phyloP scores from a whole-genome alignment of 345 rosid species.

The Turnera subulata region DNA sequence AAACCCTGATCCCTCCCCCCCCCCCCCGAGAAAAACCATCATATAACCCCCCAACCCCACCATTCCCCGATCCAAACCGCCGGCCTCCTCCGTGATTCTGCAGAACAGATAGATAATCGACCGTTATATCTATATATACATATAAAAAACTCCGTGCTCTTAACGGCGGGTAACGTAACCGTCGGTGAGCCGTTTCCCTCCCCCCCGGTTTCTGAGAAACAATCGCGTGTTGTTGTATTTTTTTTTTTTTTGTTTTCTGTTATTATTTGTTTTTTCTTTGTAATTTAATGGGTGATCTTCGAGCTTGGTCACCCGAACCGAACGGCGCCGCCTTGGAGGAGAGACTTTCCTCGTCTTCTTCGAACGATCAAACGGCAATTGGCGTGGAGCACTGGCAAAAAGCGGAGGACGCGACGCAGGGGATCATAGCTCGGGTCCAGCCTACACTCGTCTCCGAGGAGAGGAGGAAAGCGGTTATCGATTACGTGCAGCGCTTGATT shows the following conservation, averaged over 20 bases:
- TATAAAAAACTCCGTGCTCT: not conserved
- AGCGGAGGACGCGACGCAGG: constrained; percentile 71
- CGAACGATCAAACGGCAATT: constrained; percentile 30
- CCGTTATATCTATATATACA: too few relatives aligned
- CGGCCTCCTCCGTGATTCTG: not conserved
- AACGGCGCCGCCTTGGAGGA: constrained; percentile 38
- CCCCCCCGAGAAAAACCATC: not conserved
- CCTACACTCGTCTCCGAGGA: constrained; percentile 67
- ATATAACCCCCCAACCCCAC: too few relatives aligned
- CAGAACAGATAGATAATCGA: too few relatives aligned
- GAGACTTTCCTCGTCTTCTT: constrained; percentile 36
- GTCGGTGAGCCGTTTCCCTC: not conserved
- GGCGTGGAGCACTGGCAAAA: constrained; percentile 53
- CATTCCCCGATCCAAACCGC: not conserved
- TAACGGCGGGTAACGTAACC: not conserved
- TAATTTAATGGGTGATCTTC: constrained; percentile 61
- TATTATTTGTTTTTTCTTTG: constrained; percentile 14
- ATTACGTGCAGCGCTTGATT: constrained; percentile 66
- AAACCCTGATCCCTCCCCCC: not conserved
- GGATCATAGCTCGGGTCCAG: constrained; percentile 73
- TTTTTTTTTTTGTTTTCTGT: constrained; percentile 19
- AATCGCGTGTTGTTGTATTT: not conserved
- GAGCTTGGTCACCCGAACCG: constrained; percentile 52
- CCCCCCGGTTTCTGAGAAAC: not conserved
- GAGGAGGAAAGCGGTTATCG: constrained; percentile 72